phyloP scores from a whole-genome alignment of 768 basidiomycete genomes.

The Macrolepiota dolichaula region DNA sequence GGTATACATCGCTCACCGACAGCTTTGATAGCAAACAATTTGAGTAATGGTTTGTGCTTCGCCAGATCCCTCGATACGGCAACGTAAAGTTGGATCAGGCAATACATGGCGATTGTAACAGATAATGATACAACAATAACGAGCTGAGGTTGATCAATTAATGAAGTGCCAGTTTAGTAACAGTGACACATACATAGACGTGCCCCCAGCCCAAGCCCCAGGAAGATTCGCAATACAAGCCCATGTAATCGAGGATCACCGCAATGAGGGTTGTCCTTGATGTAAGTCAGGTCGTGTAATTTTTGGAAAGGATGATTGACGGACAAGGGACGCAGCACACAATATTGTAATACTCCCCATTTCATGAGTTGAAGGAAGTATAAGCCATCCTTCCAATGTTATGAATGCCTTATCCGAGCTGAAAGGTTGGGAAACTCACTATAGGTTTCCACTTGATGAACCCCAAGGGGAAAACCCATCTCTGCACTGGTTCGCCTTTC shows the following conservation, averaged over 20 bases:
- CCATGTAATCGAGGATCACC: slow-evolving; percentile 57
- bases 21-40: slow-evolving; percentile 70
- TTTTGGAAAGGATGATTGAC: slow-evolving; percentile 15
- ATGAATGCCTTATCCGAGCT: slow-evolving; percentile 3
- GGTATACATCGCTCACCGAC: slow-evolving; percentile 47
- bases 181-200: slow-evolving; percentile 46
- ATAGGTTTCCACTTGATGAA: slow-evolving; percentile 60
- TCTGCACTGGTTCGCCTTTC: slow-evolving; percentile 42
- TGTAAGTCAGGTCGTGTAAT: background rate
- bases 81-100: slow-evolving; percentile 68
- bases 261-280: slow-evolving; percentile 55
- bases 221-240: slow-evolving; percentile 70
- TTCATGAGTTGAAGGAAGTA: slow-evolving; percentile 75
- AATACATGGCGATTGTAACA: slow-evolving; percentile 78
- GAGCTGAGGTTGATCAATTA: slow-evolving; percentile 36
- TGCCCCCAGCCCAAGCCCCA: slow-evolving; percentile 71
- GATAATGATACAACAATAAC: slow-evolving; percentile 60
- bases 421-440: slow-evolving; percentile 28
- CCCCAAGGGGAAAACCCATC: slow-evolving; percentile 72
- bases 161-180: background rate
- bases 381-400: slow-evolving; percentile 47
- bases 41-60: slow-evolving; percentile 59
- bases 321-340: slow-evolving; percentile 58
- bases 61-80: slow-evolving; percentile 51
- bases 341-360: slow-evolving; percentile 74